These are phyloP conservation scores for Coelastrella sp. DNA, from an alignment of 139 green algal genomes.

Conservation along the genomic window DNA sequence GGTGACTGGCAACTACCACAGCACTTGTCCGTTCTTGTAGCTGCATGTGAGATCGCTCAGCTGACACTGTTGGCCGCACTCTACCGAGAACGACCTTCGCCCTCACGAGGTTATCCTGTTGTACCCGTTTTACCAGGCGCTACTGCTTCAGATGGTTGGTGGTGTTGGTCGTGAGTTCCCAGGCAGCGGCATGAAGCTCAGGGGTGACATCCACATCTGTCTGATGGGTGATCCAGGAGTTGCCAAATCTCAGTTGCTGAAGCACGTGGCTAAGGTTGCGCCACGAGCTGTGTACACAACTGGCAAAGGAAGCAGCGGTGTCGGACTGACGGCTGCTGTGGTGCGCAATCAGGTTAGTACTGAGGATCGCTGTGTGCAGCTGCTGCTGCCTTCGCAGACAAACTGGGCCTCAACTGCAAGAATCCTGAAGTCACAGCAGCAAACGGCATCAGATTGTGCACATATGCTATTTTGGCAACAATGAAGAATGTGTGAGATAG, in stretches of 20 bases:
- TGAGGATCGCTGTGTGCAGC: not conserved
- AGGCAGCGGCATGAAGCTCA: slow-evolving; percentile 95
- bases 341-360: slow-evolving; percentile 80
- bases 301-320: slow-evolving; percentile 93
- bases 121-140: slow-evolving; percentile 61
- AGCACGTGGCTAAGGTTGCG: slow-evolving; percentile 84
- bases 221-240: slow-evolving; percentile 99
- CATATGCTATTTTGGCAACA: not conserved
- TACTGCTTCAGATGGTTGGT: slow-evolving; percentile 97
- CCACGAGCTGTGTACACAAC: slow-evolving; percentile 98
- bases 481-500: too few species aligned
- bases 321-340: slow-evolving; percentile 96
- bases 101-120: not conserved
- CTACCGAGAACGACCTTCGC: too few species aligned
- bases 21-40: not conserved
- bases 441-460: not conserved
- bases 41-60: too few species aligned
- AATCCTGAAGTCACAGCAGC: too few species aligned
- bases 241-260: slow-evolving; percentile 97
- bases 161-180: slow-evolving; percentile 78
- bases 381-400: too few species aligned
- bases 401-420: too few species aligned
- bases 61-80: too few species aligned
- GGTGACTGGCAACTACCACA: too few species aligned
- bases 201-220: slow-evolving; percentile 97